These are phyloP conservation scores for Helicostylum pulchrum DNA, from an alignment of 192 early-diverging fungal genomes.

Conservation along the genomic window DNA sequence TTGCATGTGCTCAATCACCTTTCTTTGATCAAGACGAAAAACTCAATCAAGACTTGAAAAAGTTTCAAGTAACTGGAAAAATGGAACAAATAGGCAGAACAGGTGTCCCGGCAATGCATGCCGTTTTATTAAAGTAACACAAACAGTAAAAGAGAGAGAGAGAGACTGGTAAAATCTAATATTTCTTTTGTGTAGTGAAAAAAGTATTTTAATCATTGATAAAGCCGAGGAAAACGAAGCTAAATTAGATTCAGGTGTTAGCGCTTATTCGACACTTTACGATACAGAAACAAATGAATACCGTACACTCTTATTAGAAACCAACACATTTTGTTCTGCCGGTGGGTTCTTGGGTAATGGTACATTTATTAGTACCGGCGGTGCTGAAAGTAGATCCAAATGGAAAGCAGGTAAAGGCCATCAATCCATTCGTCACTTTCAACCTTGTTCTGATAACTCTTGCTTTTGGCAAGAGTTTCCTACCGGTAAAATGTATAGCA, in stretches of 20 bases:
- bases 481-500: conserved; percentile 31
- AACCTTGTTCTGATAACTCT: conserved; percentile 38
- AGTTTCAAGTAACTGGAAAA: conserved; percentile 23
- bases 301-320: conserved; percentile 39
- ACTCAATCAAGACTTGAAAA: conserved; percentile 4
- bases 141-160: background rate
- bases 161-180: conserved; percentile 17
- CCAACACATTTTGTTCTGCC: conserved; percentile 56
- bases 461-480: conserved; percentile 49
- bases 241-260: conserved; percentile 34
- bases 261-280: conserved; percentile 45
- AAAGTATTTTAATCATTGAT: conserved; percentile 56
- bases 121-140: conserved; percentile 28
- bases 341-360: conserved; percentile 52
- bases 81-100: conserved; percentile 43
- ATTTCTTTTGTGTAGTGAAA: conserved; percentile 32
- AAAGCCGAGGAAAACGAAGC: conserved; percentile 44
- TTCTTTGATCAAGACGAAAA: conserved; percentile 19
- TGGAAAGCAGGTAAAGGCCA: conserved; percentile 35
- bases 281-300: conserved; percentile 42
- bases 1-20: conserved; percentile 4
- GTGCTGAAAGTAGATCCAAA: conserved; percentile 34
- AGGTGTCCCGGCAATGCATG: conserved; percentile 53
- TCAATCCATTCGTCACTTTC: conserved; percentile 44
- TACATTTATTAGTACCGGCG: conserved; percentile 46